Percentiles rank a stretch among this genome's conserved stretches.
Evolutionary conservation across 1,139 yeast species (phyloP).

Genomic region (Yamadazyma blattariae): DNA sequence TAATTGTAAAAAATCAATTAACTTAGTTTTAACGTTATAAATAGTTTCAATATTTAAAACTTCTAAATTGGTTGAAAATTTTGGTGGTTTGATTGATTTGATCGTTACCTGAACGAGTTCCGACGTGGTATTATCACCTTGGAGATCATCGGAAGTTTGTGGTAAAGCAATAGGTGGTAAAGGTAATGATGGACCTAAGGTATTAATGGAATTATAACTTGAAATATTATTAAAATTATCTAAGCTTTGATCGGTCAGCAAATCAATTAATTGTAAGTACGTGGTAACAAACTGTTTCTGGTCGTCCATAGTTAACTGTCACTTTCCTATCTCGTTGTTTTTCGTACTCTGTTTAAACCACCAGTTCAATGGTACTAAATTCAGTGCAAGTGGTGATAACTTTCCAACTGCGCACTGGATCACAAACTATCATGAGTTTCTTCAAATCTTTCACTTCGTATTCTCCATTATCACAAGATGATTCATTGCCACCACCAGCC

Average conservation of each 20-base stretch:
- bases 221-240: constrained; percentile 29
- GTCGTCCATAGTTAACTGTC: neutral
- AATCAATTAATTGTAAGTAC: constrained; percentile 25
- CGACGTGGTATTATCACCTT: too few species aligned
- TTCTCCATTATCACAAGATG: constrained; percentile 33
- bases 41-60: constrained; percentile 27
- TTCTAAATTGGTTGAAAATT: constrained; percentile 27
- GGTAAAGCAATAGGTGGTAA: constrained; percentile 22
- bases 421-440: constrained; percentile 36
- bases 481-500: constrained; percentile 41
- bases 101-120: constrained; percentile 27
- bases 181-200: constrained; percentile 46
- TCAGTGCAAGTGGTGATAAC: neutral
- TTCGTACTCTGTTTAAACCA: too few species aligned
- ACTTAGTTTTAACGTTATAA: constrained; percentile 30
- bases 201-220: constrained; percentile 29
- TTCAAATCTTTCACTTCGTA: constrained; percentile 34
- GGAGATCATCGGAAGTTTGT: too few species aligned
- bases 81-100: constrained; percentile 47
- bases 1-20: constrained; percentile 25
- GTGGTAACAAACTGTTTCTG: constrained; percentile 29
- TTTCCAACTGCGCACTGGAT: constrained; percentile 1
- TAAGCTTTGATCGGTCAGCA: too few species aligned
- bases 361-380: too few species aligned
- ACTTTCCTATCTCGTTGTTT: neutral